Conservation (phyloP, 768 basidiomycete species). For the Cantharellus cinnabarinus region DNA sequence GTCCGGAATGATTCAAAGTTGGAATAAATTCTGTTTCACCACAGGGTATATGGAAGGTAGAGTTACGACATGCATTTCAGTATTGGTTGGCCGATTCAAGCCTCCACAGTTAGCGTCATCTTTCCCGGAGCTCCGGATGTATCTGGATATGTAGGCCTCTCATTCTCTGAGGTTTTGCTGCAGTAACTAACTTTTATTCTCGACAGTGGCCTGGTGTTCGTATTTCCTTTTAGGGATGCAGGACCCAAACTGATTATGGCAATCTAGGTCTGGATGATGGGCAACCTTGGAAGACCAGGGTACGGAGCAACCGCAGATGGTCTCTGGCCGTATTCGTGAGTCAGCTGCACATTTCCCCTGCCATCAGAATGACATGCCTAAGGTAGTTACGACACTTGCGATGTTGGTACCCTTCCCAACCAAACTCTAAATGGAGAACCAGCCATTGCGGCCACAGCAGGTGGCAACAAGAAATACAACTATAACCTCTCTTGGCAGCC, state of each 20-base stretch:
- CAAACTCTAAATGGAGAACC: conserved; percentile 29
- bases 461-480: conserved; percentile 35
- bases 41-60: conserved; percentile 40
- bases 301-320: conserved; percentile 67
- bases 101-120: conserved; percentile 23
- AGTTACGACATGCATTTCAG: not conserved
- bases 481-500: conserved; percentile 50
- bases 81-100: not conserved
- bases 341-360: conserved; percentile 3
- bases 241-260: no score
- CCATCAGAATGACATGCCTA: not conserved
- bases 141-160: conserved; percentile 22
- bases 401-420: conserved; percentile 36
- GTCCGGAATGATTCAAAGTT: conserved; percentile 63
- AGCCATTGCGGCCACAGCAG: conserved; percentile 29
- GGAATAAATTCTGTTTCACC: conserved; percentile 63
- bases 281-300: conserved; percentile 67
- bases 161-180: not conserved
- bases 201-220: conserved; percentile 46
- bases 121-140: conserved; percentile 40
- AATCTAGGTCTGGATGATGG: conserved; percentile 53
- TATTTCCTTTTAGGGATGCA: not conserved
- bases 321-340: conserved; percentile 62
- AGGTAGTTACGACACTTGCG: conserved; percentile 28
- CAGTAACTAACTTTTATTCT: not conserved